These are phyloP conservation scores for Candida ipomoeae DNA, from an alignment of 805 yeast species.

Conservation along the genomic window DNA sequence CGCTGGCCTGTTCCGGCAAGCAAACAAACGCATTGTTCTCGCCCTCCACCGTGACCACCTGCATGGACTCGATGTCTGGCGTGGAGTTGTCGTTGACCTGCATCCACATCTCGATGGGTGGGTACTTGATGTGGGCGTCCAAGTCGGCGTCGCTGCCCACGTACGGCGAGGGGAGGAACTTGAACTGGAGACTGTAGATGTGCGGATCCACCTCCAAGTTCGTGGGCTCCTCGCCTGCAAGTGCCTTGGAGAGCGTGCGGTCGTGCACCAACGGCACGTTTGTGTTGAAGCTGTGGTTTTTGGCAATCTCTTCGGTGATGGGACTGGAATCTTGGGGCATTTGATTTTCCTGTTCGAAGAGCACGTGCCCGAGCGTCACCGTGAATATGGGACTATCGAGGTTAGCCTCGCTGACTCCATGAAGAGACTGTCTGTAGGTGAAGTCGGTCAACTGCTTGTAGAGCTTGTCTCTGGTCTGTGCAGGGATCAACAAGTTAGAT, in stretches of 20 bases:
- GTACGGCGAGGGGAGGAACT: conserved; percentile 44
- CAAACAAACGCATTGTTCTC: conserved; percentile 43
- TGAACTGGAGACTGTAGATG: conserved; percentile 40
- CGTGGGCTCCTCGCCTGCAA: conserved; percentile 15
- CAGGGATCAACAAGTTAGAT: neutral
- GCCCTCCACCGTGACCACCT: conserved; percentile 41
- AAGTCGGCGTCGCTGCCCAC: conserved; percentile 8
- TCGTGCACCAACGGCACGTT: conserved; percentile 31
- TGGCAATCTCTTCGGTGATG: neutral
- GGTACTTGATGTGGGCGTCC: conserved; percentile 30
- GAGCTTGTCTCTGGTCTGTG: conserved; percentile 16
- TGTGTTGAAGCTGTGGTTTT: conserved; percentile 28
- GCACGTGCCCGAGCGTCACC: conserved; percentile 37
- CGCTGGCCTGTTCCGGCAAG: conserved; percentile 39
- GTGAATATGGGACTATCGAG: conserved; percentile 30
- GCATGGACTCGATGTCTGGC: conserved; percentile 37
- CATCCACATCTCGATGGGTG: conserved; percentile 57
- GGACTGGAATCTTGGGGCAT: neutral
- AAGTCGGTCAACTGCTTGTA: conserved; percentile 26
- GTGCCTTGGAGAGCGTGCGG: conserved; percentile 28
- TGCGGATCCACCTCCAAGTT: conserved; percentile 20
- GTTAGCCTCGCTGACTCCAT: conserved; percentile 19
- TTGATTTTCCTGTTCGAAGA: conserved; percentile 21
- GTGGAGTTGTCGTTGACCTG: conserved; percentile 35
- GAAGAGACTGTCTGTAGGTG: conserved; percentile 18